Base-by-base conservation (phyloP, 2,329 filamentous ascomycete genomes). In the Akanthomyces uredinophilus region DNA sequence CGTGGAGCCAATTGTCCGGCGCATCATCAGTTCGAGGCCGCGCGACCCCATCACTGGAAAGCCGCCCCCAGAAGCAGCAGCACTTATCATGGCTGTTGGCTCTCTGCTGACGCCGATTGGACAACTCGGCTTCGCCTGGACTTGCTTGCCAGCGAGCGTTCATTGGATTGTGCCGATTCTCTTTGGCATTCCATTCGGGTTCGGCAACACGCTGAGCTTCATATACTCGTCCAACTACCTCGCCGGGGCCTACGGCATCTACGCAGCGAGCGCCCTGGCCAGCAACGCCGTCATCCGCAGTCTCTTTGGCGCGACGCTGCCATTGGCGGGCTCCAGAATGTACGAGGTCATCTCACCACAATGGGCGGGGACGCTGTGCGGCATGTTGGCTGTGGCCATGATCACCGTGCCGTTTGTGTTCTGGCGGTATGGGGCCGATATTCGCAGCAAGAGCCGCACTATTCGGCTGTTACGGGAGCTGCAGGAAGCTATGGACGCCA, bases 81-180 rank as follows among this genome's bases (percentile, higher is more conserved):
- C 94, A 4, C 84, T 86, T 47, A 83, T 95, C 62, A 89, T 96
- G 69, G 91, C 88, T 67, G 84, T 96, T 29, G 91, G 89, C 4
- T 85, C 91, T 0, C 72, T 96, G 1, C 77, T 91, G 1, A 86
- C 90, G 0, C 89, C 92, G 0, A 73, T 91, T 3, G 93, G 92
- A 18, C 88, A 96, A 73, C 83, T 97, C 27, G 89, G 88, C 73
- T 97, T 97, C 70, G 86, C 90, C 0, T 96, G 92, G 92, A 96
- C 92, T 0, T 92, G 88, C 64, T 84, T 92, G 0, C 92, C 92
- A 0, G 77, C 75, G 0, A 83, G 84, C 5, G 91, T 96, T 37
- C 92, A 91, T 71, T 96, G 90, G 88, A 86, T 92, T n/a, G 80
- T 86, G 22, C 89, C 91, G 1, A 88, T 96, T 54, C 78, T 90